phyloP scores from a whole-genome alignment of 2,329 filamentous ascomycete species.

The Trichoderma harzianum region DNA sequence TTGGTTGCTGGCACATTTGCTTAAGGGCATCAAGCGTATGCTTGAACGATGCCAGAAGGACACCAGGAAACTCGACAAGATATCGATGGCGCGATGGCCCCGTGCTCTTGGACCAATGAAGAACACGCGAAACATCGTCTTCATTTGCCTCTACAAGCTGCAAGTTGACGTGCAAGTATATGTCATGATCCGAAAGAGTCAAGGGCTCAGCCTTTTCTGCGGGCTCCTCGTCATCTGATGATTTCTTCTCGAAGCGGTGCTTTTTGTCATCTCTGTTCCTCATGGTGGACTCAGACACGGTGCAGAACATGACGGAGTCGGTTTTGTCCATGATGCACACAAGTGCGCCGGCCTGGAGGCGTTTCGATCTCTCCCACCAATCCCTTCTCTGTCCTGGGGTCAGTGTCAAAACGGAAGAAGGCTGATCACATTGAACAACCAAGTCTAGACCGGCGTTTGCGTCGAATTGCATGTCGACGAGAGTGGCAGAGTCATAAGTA shows the following conservation, averaged over 20 bases:
- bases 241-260: not conserved
- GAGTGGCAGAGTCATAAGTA: constrained; percentile 28
- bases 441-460: constrained; percentile 42
- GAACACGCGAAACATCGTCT: constrained; percentile 24
- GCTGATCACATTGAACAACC: constrained; percentile 45
- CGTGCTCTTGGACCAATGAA: constrained; percentile 31
- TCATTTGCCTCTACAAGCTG: constrained; percentile 27
- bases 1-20: constrained; percentile 40
- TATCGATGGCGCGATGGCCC: constrained; percentile 21
- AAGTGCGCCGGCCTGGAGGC: constrained; percentile 47
- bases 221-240: constrained; percentile 15
- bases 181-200: constrained; percentile 22
- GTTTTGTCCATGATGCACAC: constrained; percentile 45
- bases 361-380: constrained; percentile 50
- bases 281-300: constrained; percentile 31
- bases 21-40: constrained; percentile 57
- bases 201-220: not conserved
- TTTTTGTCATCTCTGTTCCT: constrained; percentile 23
- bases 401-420: constrained; percentile 27
- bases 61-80: constrained; percentile 60
- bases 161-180: constrained; percentile 32
- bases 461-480: constrained; percentile 36
- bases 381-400: constrained; percentile 34
- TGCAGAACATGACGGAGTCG: constrained; percentile 40
- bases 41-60: constrained; percentile 56